Base-by-base conservation (phyloP, 139 green algal genomes). In the Microglena sp. region DNA sequence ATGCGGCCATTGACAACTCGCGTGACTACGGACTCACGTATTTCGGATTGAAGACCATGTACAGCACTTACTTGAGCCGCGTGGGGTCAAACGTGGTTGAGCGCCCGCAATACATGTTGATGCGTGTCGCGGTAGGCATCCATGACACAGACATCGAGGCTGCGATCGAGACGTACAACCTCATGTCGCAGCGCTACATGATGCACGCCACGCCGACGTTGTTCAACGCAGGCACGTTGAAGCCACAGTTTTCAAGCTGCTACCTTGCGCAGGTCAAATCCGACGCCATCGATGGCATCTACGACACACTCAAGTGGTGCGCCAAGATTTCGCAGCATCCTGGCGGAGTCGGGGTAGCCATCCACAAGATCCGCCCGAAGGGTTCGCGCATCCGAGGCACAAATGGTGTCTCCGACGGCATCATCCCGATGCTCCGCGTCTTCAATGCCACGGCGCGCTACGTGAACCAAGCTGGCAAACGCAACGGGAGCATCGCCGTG, bases 221-320 rank as follows among this genome's bases (percentile, higher is more conserved):
- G 8, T 81, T 81, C 65, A 81, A 81, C 44, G 50, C 70, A 2
- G 74, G 74, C 33, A 77, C 69, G 1, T 31, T 22, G 24, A 0
- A n/a, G 1, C 50, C 35, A 3, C 74, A 81, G 54, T 54, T 74
- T 29, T 67, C 44, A 28, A 62, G 26, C 1, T 81, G 74, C 58
- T 81, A 74, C 32, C 65, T 81, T 1, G 2, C 75, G n/a, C 2
- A n/a, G 8, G 74, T 69, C 32, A 46, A 72, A 34, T 34, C 55
- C 24, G 73, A 80, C 62, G 57, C 26, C 27, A 80, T 80, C 29
- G 73, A 80, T 6, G 68, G 73, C 29, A 81, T 81, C 50, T 81
- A 64, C 34, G 57, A 75, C 43, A 77, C 69, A 1, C 35, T 81
- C 7, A 66, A 69, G 29, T 60, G 77, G 28, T 71, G 62, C 28